Evolutionary conservation across 805 yeast species (phyloP).

Genomic region (Schizosaccharomyces lindneri): DNA sequence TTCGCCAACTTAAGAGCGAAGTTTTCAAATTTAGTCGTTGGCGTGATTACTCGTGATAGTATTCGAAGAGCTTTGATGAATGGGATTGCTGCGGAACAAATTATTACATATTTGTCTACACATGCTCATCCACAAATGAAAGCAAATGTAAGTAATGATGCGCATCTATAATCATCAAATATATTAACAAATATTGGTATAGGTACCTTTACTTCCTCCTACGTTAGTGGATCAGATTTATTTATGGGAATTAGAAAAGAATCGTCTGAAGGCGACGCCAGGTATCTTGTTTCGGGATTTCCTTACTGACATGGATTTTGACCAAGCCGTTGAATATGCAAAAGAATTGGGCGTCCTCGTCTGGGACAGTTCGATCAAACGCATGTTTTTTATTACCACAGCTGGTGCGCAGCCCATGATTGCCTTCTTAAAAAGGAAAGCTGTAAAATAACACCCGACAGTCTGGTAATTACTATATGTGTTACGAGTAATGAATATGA

Average conservation of each 20-base stretch:
- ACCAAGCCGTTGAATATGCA: conserved; percentile 48
- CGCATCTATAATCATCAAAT: not conserved
- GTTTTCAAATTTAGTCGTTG: conserved; percentile 78
- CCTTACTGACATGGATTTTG: conserved; percentile 50
- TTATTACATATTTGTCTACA: conserved; percentile 61
- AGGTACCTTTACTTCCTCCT: conserved; percentile 55
- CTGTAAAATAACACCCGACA: not conserved
- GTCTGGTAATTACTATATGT: no score
- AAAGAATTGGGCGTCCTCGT: conserved; percentile 70
- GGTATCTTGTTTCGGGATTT: conserved; percentile 82
- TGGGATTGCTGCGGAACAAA: conserved; percentile 89
- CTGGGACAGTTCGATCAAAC: conserved; percentile 56
- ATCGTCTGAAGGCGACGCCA: conserved; percentile 62
- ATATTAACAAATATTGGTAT: conserved; percentile 9
- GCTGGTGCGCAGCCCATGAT: conserved; percentile 77
- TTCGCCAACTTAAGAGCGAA: conserved; percentile 70
- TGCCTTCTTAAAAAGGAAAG: conserved; percentile 54
- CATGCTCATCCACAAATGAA: conserved; percentile 90
- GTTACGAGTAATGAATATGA: no score
- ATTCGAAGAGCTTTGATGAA: conserved; percentile 57
- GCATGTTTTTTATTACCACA: conserved; percentile 60
- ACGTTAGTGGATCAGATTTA: conserved; percentile 91
- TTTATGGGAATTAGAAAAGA: conserved; percentile 89
- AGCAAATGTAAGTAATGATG: conserved; percentile 11
- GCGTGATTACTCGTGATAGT: conserved; percentile 79